Evolutionary conservation across 2,329 filamentous ascomycete genomes (phyloP), one percentile per base, ranked within the genome.

Genomic region (Fusarium incarnatum): DNA sequence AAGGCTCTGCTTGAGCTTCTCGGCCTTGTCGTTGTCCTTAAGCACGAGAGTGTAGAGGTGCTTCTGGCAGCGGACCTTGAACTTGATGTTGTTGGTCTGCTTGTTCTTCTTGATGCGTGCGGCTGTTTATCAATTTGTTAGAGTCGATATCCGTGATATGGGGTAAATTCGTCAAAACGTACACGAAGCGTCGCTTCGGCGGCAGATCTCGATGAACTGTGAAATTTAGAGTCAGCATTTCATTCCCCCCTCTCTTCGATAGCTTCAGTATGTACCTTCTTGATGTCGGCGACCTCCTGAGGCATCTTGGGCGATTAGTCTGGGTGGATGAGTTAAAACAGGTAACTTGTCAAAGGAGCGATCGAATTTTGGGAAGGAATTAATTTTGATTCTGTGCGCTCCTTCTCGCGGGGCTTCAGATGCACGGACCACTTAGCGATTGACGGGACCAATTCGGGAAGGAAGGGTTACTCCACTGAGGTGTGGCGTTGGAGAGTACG

Each of bases 181-280:
- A 99, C 96, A 97, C 83, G 93, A 97, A 84, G 96, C 96, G 91
- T 99, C 97, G 89, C 97, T 97, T 85, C 96, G 93, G 86, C 95
- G 92, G 91, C 93, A 97, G 90, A 99, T 97, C 92, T 98, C 96
- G 85, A 99, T 97, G 93, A 99, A 99, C 90, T 97, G 84, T 84
- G 84, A 83, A 64, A 60, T 27, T 34, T 62, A 28, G n/a, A 40
- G 76, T 81, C 72, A 82, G 79, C 77, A 67, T 60, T 71, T 71
- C 50, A 15, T 41, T 20, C 15, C 9, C 8, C 41, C 32, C 49
- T 15, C 41, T 25, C 37, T 44, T 20, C 42, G 15, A 15, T 4
- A 8, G 28, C n/a, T 44, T 15, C 41, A n/a, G 18, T 8, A 8
- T 83, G 66, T 81, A 91, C 89, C 86, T 90, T 87, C 88, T 99